phyloP scores from a whole-genome alignment of 768 basidiomycete genomes.

The Kwoniella shandongensis region DNA sequence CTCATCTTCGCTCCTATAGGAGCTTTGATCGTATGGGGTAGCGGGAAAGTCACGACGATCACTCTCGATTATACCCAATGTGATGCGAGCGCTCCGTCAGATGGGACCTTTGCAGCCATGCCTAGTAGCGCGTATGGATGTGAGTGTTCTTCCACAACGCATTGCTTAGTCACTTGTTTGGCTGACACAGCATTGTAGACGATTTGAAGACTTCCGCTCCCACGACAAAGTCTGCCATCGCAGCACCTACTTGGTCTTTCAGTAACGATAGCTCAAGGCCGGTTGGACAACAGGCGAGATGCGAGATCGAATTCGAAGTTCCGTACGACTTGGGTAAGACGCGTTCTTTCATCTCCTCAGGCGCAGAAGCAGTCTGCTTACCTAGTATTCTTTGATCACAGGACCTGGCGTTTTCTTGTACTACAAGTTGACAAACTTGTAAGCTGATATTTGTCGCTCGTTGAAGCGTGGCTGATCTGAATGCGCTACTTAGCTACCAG shows the following conservation, averaged over 20 bases:
- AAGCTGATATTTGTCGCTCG: slow-evolving; percentile 9
- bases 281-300: slow-evolving; percentile 60
- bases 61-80: slow-evolving; percentile 94
- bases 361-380: not conserved
- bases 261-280: slow-evolving; percentile 58
- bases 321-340: slow-evolving; percentile 66
- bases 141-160: slow-evolving; percentile 24
- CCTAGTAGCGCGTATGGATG: slow-evolving; percentile 55
- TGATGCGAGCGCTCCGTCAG: slow-evolving; percentile 63
- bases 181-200: slow-evolving; percentile 25
- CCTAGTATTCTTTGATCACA: slow-evolving; percentile 10
- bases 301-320: slow-evolving; percentile 77
- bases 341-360: not conserved
- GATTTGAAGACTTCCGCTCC: slow-evolving; percentile 54
- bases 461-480: not conserved
- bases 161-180: not conserved
- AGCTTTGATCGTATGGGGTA: slow-evolving; percentile 90
- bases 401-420: slow-evolving; percentile 78
- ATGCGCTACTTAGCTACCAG: slow-evolving; percentile 72
- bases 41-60: slow-evolving; percentile 80
- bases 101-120: slow-evolving; percentile 60
- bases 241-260: slow-evolving; percentile 73
- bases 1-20: slow-evolving; percentile 95
- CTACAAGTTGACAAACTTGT: slow-evolving; percentile 66
- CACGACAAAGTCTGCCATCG: slow-evolving; percentile 53